These are phyloP conservation scores for Hemerocallis citrina DNA, from an alignment of 106 monocot genomes.

Conservation along the genomic window DNA sequence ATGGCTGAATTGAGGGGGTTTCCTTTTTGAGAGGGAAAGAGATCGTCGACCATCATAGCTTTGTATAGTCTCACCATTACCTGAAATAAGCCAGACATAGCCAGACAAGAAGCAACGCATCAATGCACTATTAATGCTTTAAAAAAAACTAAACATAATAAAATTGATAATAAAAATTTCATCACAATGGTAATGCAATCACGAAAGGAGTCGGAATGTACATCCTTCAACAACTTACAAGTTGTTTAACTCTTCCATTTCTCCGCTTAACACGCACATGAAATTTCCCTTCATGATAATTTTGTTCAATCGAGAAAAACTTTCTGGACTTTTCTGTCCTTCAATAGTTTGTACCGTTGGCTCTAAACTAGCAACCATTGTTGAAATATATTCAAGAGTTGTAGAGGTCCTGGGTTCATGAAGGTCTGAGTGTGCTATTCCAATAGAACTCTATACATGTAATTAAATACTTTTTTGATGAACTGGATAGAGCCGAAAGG, in stretches of 20 bases:
- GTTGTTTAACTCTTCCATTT: constrained; percentile 82
- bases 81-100: constrained; percentile 37
- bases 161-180: too few relatives aligned
- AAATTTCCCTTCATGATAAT: constrained; percentile 49
- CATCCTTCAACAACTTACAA: constrained; percentile 27
- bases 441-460: too few relatives aligned
- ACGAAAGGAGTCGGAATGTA: not conserved
- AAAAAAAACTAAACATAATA: too few relatives aligned
- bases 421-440: constrained; percentile 85
- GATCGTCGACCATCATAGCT: constrained; percentile 83
- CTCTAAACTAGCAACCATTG: constrained; percentile 73
- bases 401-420: constrained; percentile 49
- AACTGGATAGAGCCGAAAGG: too few relatives aligned
- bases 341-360: constrained; percentile 29
- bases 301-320: constrained; percentile 42
- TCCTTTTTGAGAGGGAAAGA: constrained; percentile 23
- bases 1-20: not conserved
- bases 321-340: constrained; percentile 26
- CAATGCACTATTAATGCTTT: too few relatives aligned
- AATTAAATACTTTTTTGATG: too few relatives aligned
- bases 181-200: not conserved
- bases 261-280: constrained; percentile 66
- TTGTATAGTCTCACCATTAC: constrained; percentile 57
- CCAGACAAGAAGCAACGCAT: too few relatives aligned
- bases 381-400: constrained; percentile 80